Percentiles rank a stretch among this genome's conserved stretches.
phyloP scores from a whole-genome alignment of 441 rosid species.

The Populus hybrid region DNA sequence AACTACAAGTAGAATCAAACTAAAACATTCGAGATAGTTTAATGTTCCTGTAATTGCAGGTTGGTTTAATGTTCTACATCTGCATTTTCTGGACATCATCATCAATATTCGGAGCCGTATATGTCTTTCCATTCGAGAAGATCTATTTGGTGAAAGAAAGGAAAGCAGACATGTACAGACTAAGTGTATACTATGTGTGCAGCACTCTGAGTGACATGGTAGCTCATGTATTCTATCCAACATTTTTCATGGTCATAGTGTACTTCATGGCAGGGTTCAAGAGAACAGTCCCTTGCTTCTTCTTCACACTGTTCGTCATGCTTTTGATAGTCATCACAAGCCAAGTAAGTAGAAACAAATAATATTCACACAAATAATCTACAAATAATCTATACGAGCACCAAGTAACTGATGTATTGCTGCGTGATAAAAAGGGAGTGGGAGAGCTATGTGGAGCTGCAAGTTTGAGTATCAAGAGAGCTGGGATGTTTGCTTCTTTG shows the following conservation, averaged over 20 bases:
- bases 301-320: slow-evolving; percentile 63
- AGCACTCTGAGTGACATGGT: slow-evolving; percentile 97
- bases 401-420: not conserved
- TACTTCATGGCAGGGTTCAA: slow-evolving; percentile 97
- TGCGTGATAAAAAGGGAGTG: slow-evolving; percentile 53
- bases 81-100: slow-evolving; percentile 99
- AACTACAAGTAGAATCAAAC: not conserved
- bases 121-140: slow-evolving; percentile 93
- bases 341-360: slow-evolving; percentile 54
- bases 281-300: slow-evolving; percentile 82
- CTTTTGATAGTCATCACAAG: slow-evolving; percentile 74
- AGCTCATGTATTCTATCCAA: slow-evolving; percentile 87
- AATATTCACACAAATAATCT: not conserved
- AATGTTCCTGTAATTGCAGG: slow-evolving; percentile 33
- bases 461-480: slow-evolving; percentile 76
- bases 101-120: slow-evolving; percentile 88
- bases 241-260: slow-evolving; percentile 72
- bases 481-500: slow-evolving; percentile 90
- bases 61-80: slow-evolving; percentile 89
- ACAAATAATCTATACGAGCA: not conserved
- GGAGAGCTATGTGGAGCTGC: slow-evolving; percentile 94
- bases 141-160: slow-evolving; percentile 86
- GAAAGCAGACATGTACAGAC: slow-evolving; percentile 94
- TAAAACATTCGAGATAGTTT: no score
- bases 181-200: slow-evolving; percentile 83